phyloP scores from a whole-genome alignment of 306 rosid genomes.

The Glycine soja region DNA sequence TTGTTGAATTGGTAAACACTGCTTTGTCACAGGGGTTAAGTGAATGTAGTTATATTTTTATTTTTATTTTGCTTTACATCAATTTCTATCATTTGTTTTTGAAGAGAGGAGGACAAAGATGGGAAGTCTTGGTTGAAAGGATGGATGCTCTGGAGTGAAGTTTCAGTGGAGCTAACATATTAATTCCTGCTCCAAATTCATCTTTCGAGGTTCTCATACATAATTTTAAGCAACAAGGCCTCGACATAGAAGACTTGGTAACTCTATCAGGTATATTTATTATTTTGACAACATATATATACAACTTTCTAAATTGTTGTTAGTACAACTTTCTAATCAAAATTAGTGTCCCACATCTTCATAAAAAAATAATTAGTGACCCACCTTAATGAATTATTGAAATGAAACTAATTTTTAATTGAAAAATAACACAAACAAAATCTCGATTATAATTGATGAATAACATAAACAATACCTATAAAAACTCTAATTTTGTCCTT shows the following conservation, averaged over 20 bases:
- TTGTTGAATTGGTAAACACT: conserved; percentile 64
- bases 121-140: conserved; percentile 77
- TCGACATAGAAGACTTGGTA: conserved; percentile 71
- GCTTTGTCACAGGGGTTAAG: not conserved
- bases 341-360: too few species aligned
- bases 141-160: conserved; percentile 83
- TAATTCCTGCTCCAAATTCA: conserved; percentile 86
- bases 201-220: conserved; percentile 71
- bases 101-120: conserved; percentile 88
- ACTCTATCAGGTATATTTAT: too few species aligned
- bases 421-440: too few species aligned
- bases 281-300: not conserved
- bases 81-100: not conserved
- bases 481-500: too few species aligned
- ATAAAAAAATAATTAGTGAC: too few species aligned
- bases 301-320: too few species aligned
- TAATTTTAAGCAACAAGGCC: conserved; percentile 74
- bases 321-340: too few species aligned
- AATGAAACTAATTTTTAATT: too few species aligned
- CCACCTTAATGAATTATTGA: too few species aligned
- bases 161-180: conserved; percentile 72
- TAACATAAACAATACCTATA: not conserved
- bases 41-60: not conserved
- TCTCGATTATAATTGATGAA: too few species aligned
- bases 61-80: not conserved